phyloP scores from a whole-genome alignment of 441 rosid genomes.

The Eutrema salsugineum region DNA sequence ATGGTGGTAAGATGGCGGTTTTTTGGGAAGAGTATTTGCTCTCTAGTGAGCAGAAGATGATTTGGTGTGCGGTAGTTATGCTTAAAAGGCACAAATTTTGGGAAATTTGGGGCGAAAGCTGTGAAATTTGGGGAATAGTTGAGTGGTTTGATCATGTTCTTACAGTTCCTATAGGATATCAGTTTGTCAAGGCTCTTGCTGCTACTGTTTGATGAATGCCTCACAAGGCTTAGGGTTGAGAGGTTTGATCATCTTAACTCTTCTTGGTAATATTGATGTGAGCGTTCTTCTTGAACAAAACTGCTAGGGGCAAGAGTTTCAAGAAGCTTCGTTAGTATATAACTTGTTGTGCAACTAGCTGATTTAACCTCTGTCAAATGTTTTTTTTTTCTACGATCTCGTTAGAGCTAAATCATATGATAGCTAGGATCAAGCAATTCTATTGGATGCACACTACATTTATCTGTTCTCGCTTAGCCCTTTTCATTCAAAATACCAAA shows the following conservation, averaged over 20 bases:
- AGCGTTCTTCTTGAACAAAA: too few species aligned
- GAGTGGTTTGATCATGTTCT: background rate
- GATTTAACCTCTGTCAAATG: slow-evolving; percentile 64
- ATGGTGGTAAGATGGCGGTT: background rate
- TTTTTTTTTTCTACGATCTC: background rate
- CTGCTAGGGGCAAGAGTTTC: slow-evolving; percentile 56
- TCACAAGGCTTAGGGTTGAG: background rate
- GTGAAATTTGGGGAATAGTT: background rate
- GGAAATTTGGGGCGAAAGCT: background rate
- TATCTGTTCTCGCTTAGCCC: too few species aligned
- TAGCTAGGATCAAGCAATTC: background rate
- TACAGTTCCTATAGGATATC: background rate
- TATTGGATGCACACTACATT: too few species aligned
- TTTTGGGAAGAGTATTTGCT: background rate
- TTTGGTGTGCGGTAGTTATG: background rate
- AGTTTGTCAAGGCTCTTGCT: background rate
- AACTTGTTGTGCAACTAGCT: slow-evolving; percentile 34
- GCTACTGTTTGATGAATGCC: background rate
- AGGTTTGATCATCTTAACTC: too few species aligned
- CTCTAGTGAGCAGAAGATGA: background rate
- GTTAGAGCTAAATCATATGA: background rate
- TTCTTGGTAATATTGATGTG: too few species aligned
- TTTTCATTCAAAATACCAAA: too few species aligned
- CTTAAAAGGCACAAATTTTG: background rate
- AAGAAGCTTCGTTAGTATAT: slow-evolving; percentile 81